Evolutionary conservation across 305 asterid genomes (phyloP).

Genomic region (Striga hermonthica): DNA sequence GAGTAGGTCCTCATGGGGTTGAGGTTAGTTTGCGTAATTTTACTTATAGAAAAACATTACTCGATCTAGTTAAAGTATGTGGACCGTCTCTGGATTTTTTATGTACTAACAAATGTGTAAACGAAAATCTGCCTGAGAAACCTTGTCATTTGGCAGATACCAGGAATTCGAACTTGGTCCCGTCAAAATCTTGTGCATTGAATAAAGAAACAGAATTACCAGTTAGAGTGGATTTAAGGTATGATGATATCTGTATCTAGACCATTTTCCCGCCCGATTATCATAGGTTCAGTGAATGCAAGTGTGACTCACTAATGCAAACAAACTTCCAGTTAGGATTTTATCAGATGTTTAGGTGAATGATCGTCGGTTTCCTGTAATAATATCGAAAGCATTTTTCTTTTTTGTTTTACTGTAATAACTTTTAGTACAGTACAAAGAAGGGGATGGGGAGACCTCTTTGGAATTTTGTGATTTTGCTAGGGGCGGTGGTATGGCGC

Average conservation of each 20-base stretch:
- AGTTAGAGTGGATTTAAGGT: neutral
- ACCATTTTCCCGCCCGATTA: neutral
- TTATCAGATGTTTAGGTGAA: neutral
- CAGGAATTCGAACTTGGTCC: constrained; percentile 52
- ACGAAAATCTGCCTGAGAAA: neutral
- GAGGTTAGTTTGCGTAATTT: constrained; percentile 51
- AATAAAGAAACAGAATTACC: neutral
- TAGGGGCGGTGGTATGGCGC: too few relatives aligned
- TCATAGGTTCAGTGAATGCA: constrained; percentile 14
- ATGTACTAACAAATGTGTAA: neutral
- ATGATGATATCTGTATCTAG: constrained; percentile 9
- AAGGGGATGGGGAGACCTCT: too few relatives aligned
- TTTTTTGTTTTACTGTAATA: neutral
- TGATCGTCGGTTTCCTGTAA: neutral
- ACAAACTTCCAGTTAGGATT: neutral
- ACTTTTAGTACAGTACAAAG: too few relatives aligned
- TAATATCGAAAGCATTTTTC: neutral
- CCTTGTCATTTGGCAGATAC: constrained; percentile 53
- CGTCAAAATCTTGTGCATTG: constrained; percentile 30
- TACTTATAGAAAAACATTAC: constrained; percentile 1
- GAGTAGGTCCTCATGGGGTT: constrained; percentile 76
- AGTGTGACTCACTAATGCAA: neutral
- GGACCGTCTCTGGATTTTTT: neutral
- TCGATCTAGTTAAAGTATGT: neutral
- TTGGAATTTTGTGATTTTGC: too few relatives aligned